phyloP scores from a whole-genome alignment of 257 asterid genomes.

The Rhazya stricta region DNA sequence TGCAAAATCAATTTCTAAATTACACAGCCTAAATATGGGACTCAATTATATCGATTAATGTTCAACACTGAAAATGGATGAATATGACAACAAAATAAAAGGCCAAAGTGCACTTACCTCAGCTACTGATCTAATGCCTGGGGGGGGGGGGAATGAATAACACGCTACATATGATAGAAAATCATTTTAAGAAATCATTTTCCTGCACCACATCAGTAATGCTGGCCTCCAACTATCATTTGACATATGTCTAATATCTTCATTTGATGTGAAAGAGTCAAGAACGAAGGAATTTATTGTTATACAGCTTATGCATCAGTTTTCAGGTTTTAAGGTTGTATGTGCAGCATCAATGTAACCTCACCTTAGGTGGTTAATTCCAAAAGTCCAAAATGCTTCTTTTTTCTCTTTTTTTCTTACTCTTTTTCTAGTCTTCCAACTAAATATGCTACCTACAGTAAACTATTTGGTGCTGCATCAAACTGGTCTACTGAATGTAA shows the following conservation, averaged over 20 bases:
- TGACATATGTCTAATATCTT: neutral
- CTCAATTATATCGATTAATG: neutral
- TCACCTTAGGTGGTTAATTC: neutral
- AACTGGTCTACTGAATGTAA: neutral
- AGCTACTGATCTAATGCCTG: neutral
- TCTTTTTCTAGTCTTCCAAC: neutral
- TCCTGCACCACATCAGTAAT: neutral
- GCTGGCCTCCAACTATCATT: neutral
- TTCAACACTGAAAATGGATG: too few species aligned
- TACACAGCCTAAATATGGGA: neutral
- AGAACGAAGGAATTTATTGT: neutral
- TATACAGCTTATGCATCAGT: neutral
- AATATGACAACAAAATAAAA: too few species aligned
- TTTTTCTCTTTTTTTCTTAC: neutral
- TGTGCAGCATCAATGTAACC: neutral
- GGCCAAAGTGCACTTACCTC: neutral
- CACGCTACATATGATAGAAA: neutral
- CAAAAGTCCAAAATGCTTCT: neutral
- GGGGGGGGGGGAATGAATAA: neutral
- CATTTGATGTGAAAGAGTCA: neutral
- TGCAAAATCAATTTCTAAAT: neutral
- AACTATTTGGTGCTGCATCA: neutral
- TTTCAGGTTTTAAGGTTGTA: neutral
- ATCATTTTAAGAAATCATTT: neutral
- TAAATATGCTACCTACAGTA: neutral